These are phyloP conservation scores for Hemerocallis citrina DNA, from an alignment of 106 monocot species.

Conservation along the genomic window DNA sequence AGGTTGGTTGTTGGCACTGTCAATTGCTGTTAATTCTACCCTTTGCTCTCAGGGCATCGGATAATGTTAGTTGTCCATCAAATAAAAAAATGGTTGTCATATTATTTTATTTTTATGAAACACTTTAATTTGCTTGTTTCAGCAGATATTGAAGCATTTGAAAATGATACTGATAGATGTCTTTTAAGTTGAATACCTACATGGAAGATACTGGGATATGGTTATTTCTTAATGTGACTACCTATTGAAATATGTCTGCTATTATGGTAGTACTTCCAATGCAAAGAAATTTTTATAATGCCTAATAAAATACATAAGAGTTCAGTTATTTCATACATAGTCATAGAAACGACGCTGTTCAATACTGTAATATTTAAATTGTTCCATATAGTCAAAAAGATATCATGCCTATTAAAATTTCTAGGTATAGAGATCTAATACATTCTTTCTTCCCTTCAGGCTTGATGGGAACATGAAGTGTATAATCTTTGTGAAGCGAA, in stretches of 20 bases:
- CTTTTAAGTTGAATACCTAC: not conserved
- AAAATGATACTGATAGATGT: not conserved
- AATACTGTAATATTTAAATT: not conserved
- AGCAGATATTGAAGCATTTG: not conserved
- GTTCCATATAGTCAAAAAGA: not conserved
- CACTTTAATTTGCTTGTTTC: not conserved
- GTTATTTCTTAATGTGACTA: not conserved
- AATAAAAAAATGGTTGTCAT: not conserved
- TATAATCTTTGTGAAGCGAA: conserved; percentile 92
- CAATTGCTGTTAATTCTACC: not conserved
- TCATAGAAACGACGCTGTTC: too few relatives aligned
- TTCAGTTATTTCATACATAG: too few relatives aligned
- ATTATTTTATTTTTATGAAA: not conserved
- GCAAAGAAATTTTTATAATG: not conserved
- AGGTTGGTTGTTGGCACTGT: conserved; percentile 27
- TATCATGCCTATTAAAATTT: not conserved
- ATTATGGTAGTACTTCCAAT: not conserved
- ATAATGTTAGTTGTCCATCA: not conserved
- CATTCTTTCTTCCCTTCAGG: conserved; percentile 24
- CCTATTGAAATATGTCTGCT: not conserved
- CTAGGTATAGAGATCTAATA: not conserved
- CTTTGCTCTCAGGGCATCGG: not conserved
- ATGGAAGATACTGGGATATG: not conserved
- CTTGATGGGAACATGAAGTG: conserved; percentile 48
- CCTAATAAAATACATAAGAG: too few relatives aligned